Evolutionary conservation across 176 grass and related monocot species (phyloP), one percentile per base, ranked within the genome.

Genomic region (Oryza meridionalis): DNA sequence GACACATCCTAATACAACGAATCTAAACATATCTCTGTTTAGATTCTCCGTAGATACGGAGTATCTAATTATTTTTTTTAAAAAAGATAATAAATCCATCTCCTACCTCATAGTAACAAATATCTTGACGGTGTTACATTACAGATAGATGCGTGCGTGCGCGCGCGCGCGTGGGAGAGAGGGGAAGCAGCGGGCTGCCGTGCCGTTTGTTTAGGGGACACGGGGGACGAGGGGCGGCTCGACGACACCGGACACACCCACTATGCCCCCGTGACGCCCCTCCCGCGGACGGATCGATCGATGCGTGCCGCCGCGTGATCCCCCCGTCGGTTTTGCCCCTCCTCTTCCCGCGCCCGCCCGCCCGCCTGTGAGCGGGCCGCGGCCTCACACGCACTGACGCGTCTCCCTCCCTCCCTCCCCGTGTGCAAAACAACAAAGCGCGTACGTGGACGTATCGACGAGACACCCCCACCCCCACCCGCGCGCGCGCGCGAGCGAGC

Each of bases 131-230:
- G 42, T 43, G 42, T 43, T 43, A 43, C 42, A 10, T 11, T 37
- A 42, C 40, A 42, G 7, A 9, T 10, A 40, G 42, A 2, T 43
- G 9, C 42, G 35, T 37, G 42, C 9, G 42, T 8, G 40, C 9
- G 40, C 11, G 42, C 42, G 35, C 1, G 42, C 9, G 42, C 42
- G 42, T 43, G 42, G 42, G 51, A 19, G 51, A 4, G 17, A 8
- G 14, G 19, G 61, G 77, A 74, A 38, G 79, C 71, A 63, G 45
- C 1, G 37, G 31, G 4, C 53, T 15, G 72, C 12, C 24, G 53
- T 72, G 83, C 72, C 83, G 65, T 90, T 81, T 82, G 83, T 71
- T 70, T 65, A 55, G 83, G 88, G 72, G 44, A 58, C 86, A 86
- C 72, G 58, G 17, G 53, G 35, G 77, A 40, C 7, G 38, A 26